Percentiles rank a stretch among this genome's conserved stretches.
Evolutionary conservation across 2,329 filamentous ascomycete genomes (phyloP).

Genomic region (Boeremia lycopersici): DNA sequence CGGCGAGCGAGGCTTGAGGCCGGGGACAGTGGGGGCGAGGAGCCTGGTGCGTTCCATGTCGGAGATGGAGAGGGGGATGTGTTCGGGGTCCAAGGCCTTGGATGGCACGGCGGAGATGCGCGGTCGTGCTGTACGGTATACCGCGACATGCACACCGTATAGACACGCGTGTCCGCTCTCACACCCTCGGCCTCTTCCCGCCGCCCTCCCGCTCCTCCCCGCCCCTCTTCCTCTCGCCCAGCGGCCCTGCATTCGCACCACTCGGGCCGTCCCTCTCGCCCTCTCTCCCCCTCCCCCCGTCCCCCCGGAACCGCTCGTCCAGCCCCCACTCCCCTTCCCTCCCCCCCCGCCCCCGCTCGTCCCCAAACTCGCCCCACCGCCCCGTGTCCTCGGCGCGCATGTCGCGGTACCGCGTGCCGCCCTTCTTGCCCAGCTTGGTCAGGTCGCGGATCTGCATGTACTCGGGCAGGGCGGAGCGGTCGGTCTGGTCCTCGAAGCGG

Average conservation of each 20-base stretch:
- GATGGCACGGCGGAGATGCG: too few species aligned
- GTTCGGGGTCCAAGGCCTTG: too few species aligned
- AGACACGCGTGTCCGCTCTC: constrained; percentile 33
- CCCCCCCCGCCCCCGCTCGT: constrained; percentile 50
- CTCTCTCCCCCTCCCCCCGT: constrained; percentile 54
- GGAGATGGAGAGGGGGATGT: too few species aligned
- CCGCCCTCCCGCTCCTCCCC: constrained; percentile 49
- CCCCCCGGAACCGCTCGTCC: constrained; percentile 72
- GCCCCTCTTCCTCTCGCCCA: constrained; percentile 65
- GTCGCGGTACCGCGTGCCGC: constrained; percentile 87
- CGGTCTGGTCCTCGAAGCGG: constrained; percentile 81
- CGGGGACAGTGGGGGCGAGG: too few species aligned
- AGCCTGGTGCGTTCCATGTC: too few species aligned
- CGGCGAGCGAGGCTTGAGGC: too few species aligned
- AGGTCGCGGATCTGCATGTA: constrained; percentile 93
- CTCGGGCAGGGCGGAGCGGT: constrained; percentile 83
- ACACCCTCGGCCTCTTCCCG: constrained; percentile 53
- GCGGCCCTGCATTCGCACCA: constrained; percentile 73
- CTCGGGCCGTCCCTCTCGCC: constrained; percentile 56
- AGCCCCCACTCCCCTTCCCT: constrained; percentile 53
- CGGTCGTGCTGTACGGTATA: not conserved
- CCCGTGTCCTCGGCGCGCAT: constrained; percentile 90
- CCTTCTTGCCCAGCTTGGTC: constrained; percentile 92
- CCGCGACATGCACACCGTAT: too few species aligned
- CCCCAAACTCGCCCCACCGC: constrained; percentile 73